Base-by-base conservation (phyloP, 2,329 filamentous ascomycete species). In the Ophiosphaerella narmari region DNA sequence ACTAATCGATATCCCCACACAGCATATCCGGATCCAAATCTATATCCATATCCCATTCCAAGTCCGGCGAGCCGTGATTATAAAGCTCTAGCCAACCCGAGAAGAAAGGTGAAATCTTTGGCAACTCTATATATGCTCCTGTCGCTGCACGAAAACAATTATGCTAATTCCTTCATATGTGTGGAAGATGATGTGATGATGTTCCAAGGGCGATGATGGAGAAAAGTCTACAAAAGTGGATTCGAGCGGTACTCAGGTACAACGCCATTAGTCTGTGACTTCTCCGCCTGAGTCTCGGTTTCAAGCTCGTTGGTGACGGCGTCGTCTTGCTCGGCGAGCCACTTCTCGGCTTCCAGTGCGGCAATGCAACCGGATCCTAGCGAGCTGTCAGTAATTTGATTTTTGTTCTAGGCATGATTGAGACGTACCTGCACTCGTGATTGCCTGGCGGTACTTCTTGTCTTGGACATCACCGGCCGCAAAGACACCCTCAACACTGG, bases 381-480 rank as follows among this genome's bases (percentile, higher is more conserved):
- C 11, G 9, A n/a, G 7, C 16, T 40, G 50, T 68, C 49, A 66
- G 64, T 44, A 39, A 38, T 13, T 6, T 16, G 29, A 5, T 7
- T 43, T 36, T 58, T 46, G 12, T 13, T 31, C 26, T 18, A 41
- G 35, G 36, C 5, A n/a, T n/a, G 5, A 42, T 16, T 48, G n/a
- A 31, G 16, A 84, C 87, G 72, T 80, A 91, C 91, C 93, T 65
- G 94, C 94, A 78, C 92, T 97, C 59, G 94, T 99, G 62, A 99
- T 95, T 39, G 94, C 94, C 80, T 99, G 94, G 73, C 94, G 86
- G 76, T 99, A 99, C 71, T 88, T 86, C 87, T 97, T 99, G 74
- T 99, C 95, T 80, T 99, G 94, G 8, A 99, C 95, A 72, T 99
- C 94, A 58, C 94, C 94, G 8, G 93, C 94, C 33, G 94, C 94